Evolutionary conservation across 1,139 yeast genomes (phyloP), one percentile per base, ranked within the genome.

Genomic region (Yamadazyma oceani): DNA sequence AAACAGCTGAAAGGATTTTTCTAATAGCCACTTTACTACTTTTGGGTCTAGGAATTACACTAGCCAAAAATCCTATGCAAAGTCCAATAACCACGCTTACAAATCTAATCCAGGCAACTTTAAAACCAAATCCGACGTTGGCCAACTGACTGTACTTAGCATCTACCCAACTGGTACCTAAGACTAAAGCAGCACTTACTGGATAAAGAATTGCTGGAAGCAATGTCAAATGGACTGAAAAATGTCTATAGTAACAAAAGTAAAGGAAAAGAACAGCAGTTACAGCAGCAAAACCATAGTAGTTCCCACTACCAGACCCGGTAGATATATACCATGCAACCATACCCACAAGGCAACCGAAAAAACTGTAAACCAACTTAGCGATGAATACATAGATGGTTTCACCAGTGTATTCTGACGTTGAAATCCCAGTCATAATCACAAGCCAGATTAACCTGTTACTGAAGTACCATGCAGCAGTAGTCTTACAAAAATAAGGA

Each of bases 271-370:
- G 39, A 1, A 64, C 53, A 2, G 59, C 66, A 6, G 59, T 51
- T 1, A 65, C 72, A 1, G 53, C 60, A 3, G 57, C 52, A 41
- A 48, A 64, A 0, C 70, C 71, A 43, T 64, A 64, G 26, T 54
- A 52, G 38, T 64, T 66, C 5, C 70, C 70, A 6, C 33, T 11
- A 5, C 62, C 64, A 33, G 45, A 49, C 1, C 69, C 69, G 15
- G 62, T 36, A 2, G 67, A 59, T n/a, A 66, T 59, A 39, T 65
- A 65, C 72, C 73, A 66, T 2, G 59, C 57, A 3, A 62, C 60
- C 57, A 63, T 50, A 4, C 70, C 72, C 3, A 56, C 35, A 6
- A 66, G 32, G 26, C 62, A 54, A 4, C 72, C 73, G 35, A 58
- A 49, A 35, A 65, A 58, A 2, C 69, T 47, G 34, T 60, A 62